Evolutionary conservation across 2,329 filamentous ascomycete genomes (phyloP).

Genomic region (Ophiostoma himal-ulmi): DNA sequence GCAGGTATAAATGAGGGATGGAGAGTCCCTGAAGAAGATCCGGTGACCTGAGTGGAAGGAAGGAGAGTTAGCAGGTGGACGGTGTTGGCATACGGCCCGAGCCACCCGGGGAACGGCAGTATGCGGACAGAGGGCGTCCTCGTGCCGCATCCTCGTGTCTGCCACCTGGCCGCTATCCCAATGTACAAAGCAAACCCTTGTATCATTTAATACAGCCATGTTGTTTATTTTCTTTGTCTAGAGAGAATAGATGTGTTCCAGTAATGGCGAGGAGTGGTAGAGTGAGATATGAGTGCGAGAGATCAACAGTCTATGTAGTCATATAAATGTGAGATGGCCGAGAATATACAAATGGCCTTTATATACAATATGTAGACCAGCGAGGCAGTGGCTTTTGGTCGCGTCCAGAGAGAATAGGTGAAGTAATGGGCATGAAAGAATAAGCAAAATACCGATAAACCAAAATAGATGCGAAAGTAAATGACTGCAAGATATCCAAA

Average conservation of each 20-base stretch:
- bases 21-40: not conserved
- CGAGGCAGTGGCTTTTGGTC: no score
- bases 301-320: not conserved
- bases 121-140: no score
- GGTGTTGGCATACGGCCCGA: no score
- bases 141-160: no score
- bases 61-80: not conserved
- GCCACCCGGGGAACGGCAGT: not conserved
- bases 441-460: no score
- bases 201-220: not conserved
- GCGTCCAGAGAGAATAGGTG: no score
- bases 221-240: not conserved
- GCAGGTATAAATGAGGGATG: slow-evolving; percentile 14
- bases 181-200: slow-evolving; percentile 6
- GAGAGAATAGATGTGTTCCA: slow-evolving; percentile 1
- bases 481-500: not conserved
- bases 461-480: not conserved
- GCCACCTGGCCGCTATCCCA: not conserved
- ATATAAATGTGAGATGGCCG: not conserved
- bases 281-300: not conserved
- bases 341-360: not conserved
- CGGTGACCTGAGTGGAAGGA: no score
- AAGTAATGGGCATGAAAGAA: no score
- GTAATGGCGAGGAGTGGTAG: not conserved
- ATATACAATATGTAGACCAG: not conserved